Evolutionary conservation across 805 yeast genomes (phyloP).

Genomic region (Candida awuae): DNA sequence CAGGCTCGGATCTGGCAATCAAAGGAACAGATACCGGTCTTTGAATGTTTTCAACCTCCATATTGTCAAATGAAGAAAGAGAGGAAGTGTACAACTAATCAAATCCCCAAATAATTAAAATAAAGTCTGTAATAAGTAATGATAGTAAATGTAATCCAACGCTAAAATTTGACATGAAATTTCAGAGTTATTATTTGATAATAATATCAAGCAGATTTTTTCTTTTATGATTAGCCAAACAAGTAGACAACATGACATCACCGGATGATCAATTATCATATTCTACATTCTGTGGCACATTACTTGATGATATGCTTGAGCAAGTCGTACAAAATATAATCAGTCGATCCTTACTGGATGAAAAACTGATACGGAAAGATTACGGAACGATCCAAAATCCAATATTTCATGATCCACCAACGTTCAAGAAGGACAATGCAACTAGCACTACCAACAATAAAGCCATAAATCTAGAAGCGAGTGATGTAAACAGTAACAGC

Average conservation of each 20-base stretch:
- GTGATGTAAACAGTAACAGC: not conserved
- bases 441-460: constrained; percentile 2
- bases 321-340: constrained; percentile 30
- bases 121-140: too few species aligned
- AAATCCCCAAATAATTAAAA: not conserved
- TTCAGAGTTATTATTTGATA: too few species aligned
- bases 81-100: not conserved
- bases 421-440: not conserved
- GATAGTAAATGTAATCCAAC: too few species aligned
- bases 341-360: constrained; percentile 24
- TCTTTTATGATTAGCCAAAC: too few species aligned
- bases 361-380: constrained; percentile 23
- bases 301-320: constrained; percentile 28
- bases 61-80: too few species aligned
- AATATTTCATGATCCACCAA: constrained; percentile 17
- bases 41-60: not conserved
- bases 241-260: constrained; percentile 7
- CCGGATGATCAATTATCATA: constrained; percentile 20
- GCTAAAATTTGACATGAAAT: too few species aligned
- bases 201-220: too few species aligned
- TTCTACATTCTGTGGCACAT: constrained; percentile 24
- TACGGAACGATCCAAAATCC: constrained; percentile 27
- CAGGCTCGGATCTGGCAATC: not conserved
- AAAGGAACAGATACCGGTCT: not conserved
- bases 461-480: not conserved